Evolutionary conservation across 148 eudicot genomes (phyloP).

Genomic region (Arctostaphylos glauca): DNA sequence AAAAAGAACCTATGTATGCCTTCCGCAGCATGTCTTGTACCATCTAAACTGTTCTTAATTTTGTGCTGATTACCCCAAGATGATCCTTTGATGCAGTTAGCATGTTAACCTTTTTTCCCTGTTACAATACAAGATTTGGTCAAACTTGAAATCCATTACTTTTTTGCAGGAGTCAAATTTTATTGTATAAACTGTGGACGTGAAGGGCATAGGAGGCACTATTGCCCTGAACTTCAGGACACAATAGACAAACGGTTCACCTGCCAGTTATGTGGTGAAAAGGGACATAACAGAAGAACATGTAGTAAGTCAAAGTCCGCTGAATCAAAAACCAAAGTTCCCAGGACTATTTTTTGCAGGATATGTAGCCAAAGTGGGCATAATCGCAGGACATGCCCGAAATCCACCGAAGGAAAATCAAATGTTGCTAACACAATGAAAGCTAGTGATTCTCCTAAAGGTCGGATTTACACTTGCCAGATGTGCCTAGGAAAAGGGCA

Average conservation of each 20-base stretch:
- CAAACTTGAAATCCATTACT: neutral
- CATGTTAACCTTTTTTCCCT: neutral
- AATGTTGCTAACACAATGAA: neutral
- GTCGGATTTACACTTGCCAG: slow-evolving; percentile 16
- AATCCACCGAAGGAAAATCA: neutral
- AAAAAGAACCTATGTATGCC: neutral
- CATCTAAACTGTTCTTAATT: neutral
- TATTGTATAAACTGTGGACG: slow-evolving; percentile 80
- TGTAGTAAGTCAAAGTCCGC: slow-evolving; percentile 41
- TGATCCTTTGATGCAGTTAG: neutral
- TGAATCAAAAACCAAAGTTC: slow-evolving; percentile 22
- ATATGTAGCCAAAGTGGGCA: slow-evolving; percentile 62
- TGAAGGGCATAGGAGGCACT: slow-evolving; percentile 80
- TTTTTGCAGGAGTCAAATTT: slow-evolving; percentile 56
- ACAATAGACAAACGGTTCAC: slow-evolving; percentile 40
- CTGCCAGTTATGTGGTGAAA: slow-evolving; percentile 68
- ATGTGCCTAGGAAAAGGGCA: slow-evolving; percentile 26
- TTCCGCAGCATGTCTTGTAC: neutral
- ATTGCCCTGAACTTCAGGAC: slow-evolving; percentile 62
- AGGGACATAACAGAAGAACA: slow-evolving; percentile 79
- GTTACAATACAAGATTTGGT: neutral
- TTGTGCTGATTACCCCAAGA: neutral
- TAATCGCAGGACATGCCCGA: slow-evolving; percentile 60
- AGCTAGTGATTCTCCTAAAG: neutral
- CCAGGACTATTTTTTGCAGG: slow-evolving; percentile 40